A percentile compares a stretch with the other conserved stretches of the same genome.
Conservation (phyloP, 1,284 basidiomycete species). For the Xerocomus amazonicus region DNA sequence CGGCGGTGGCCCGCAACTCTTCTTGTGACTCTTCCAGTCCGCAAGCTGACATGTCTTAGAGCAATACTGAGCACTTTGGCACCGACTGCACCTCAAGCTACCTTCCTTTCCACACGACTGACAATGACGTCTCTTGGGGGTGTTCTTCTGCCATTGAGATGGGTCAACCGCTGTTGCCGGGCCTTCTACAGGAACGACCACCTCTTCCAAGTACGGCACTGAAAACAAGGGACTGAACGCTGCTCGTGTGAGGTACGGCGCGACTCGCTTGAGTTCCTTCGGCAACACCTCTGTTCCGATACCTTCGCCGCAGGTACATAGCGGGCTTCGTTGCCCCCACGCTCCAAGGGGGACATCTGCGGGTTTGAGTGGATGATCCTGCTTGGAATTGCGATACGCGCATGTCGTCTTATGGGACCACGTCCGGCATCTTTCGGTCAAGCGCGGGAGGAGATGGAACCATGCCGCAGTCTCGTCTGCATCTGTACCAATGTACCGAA, state of each 20-base stretch:
- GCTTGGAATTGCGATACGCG: conserved; percentile 31
- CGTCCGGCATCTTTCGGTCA: conserved; percentile 50
- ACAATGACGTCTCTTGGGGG: conserved; percentile 9
- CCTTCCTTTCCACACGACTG: conserved; percentile 30
- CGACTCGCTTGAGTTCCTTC: conserved; percentile 27
- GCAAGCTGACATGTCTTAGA: conserved; percentile 40
- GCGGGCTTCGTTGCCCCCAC: conserved; percentile 2
- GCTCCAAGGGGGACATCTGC: not conserved
- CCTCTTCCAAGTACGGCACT: conserved; percentile 40
- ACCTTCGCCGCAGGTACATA: conserved; percentile 49
- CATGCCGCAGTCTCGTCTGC: conserved; percentile 38
- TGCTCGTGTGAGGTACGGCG: conserved; percentile 42
- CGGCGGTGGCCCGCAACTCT: conserved; percentile 10
- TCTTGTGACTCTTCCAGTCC: conserved; percentile 43
- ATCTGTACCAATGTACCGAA: conserved; percentile 9
- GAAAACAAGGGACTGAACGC: conserved; percentile 51
- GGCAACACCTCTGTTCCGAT: conserved; percentile 34
- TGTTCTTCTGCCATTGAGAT: not conserved
- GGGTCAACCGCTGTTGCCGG: not conserved
- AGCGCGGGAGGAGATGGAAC: conserved; percentile 45
- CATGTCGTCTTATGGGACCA: conserved; percentile 48
- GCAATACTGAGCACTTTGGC: conserved; percentile 40
- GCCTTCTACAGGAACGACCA: conserved; percentile 7
- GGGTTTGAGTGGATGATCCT: not conserved
- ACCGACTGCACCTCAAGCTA: conserved; percentile 31